Base-by-base conservation (phyloP, 2,329 filamentous ascomycete species). In the Pestalotiopsis sp. region DNA sequence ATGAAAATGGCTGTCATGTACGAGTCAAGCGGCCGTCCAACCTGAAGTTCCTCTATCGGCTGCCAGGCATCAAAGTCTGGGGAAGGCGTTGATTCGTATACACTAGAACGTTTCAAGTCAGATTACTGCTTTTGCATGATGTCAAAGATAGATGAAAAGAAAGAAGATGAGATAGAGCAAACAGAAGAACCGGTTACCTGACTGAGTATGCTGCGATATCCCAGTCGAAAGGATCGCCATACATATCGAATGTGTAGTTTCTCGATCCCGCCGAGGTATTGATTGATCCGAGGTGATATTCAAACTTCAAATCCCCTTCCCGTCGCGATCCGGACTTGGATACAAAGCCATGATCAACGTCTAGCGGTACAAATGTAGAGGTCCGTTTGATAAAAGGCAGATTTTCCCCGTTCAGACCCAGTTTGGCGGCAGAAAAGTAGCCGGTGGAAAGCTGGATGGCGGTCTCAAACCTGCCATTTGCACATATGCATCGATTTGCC, bases 1-100 rank as follows among this genome's bases (percentile, higher is more conserved):
- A 67, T 36, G 23, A 67, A 67, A 4, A 67, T 55, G 4, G 20
- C 65, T 11, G 65, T 67, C 57, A 67, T 61, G 11, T 62, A n/a
- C 2, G 59, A 5, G 36, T 20, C n/a, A 14, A 31, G 23, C 14
- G 4, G 20, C 9, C 45, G 65, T 23, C 2, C 49, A 36, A 36
- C 7, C 31, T 36, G 31, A 36, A 27, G 39, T 20, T 23, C 57
- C 3, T 2, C 45, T 17, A 12, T 52, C 14, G 65, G 9, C 9
- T 20, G 13, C 65, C 65, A 14, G 0, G 23, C 39, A 55, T 62
- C 59, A n/a, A 38, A 25, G 6, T 62, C 59, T 12, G 25, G 25
- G 23, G 1, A 62, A 9, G 36, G 36, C 0, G 59, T 62, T 20
- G 59, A 62, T 36, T 62, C 59, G n/a, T 62, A 62, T 3, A 36